Base-by-base conservation (phyloP, 2,329 filamentous ascomycete genomes). In the Paraphaeosphaeria sporulosa region DNA sequence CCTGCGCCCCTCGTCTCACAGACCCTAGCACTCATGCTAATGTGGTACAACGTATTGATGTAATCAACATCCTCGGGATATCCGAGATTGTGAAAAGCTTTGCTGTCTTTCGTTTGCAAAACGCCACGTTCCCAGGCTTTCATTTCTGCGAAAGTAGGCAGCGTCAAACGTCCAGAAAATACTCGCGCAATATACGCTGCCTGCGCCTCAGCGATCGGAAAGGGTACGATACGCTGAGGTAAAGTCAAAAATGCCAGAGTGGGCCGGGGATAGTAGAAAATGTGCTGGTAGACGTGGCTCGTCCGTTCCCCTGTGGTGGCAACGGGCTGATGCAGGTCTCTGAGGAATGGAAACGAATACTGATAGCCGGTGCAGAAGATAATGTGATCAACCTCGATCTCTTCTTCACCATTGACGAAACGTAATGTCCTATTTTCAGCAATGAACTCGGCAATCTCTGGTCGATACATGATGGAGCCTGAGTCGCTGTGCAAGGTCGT, bases 361-460 rank as follows among this genome's bases (percentile, higher is more conserved):
- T 94, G 85, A 71, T 94, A 97, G 1, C 93, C 93, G 0, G 93
- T 96, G 76, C 91, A 93, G 77, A 93, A 96, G 40, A 97, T 73
- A 21, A 96, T 80, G 1, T 86, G 84, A 71, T 96, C 92, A 57
- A 97, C 76, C 42, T 87, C 80, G 6, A 79, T 79, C 71, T 92
- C 90, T n/a, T 89, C 72, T 0, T 82, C 81, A 6, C 89, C 89
- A 68, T 91, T 83, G n/a, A 82, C 80, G 66, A 94, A 91, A 32
- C 83, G 81, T 12, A 94, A 82, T 2, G 84, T 87, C 65, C 86
- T 83, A 61, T 85, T 78, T 13, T 84, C 78, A 0, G 90, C 69
- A 80, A 84, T 67, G 62, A 85, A 85, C 56, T 82, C 78, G 19
- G 74, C 72, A 53, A 87, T 85, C 58, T 84, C 79, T 0, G 84